phyloP scores from a whole-genome alignment of 1,284 basidiomycete genomes.

The Apiotrichum gamsii region DNA sequence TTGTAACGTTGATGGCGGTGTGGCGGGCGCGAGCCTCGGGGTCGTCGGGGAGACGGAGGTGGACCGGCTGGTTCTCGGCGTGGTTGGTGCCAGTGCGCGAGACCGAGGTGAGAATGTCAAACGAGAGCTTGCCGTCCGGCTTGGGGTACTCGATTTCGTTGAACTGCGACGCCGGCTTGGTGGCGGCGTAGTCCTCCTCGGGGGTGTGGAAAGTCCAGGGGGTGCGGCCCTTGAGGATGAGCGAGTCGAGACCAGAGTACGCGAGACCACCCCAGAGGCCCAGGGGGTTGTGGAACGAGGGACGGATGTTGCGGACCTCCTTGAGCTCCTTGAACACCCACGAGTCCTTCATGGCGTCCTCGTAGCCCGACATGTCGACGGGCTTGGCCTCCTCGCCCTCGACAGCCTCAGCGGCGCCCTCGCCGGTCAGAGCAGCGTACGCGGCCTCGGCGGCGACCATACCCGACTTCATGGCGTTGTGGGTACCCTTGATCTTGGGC shows the following conservation, averaged over 20 bases:
- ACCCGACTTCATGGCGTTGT: conserved; percentile 99
- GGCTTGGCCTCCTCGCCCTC: conserved; percentile 23
- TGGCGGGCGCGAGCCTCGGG: conserved; percentile 57
- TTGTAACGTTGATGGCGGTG: conserved; percentile 65
- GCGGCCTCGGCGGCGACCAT: conserved; percentile 93
- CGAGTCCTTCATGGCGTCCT: conserved; percentile 64
- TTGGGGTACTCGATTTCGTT: conserved; percentile 84
- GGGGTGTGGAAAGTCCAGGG: conserved; percentile 88
- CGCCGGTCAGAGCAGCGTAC: conserved; percentile 56
- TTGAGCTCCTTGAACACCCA: conserved; percentile 86
- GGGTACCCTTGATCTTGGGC: conserved; percentile 98
- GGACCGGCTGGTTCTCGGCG: conserved; percentile 89
- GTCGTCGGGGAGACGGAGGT: conserved; percentile 62
- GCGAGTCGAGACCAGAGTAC: conserved; percentile 84
- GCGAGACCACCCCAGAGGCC: conserved; percentile 83
- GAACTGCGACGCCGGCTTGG: conserved; percentile 62
- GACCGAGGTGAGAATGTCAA: conserved; percentile 87
- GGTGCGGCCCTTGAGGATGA: conserved; percentile 76
- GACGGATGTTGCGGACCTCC: conserved; percentile 87
- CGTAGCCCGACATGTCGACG: conserved; percentile 73
- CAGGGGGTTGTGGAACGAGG: conserved; percentile 78
- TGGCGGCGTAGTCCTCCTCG: conserved; percentile 65
- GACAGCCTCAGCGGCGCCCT: conserved; percentile 16
- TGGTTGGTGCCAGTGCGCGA: conserved; percentile 93
- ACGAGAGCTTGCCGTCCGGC: conserved; percentile 85